Evolutionary conservation across 805 yeast genomes (phyloP), one percentile per base, ranked within the genome.

Genomic region (Zygoascus ofunaensis): DNA sequence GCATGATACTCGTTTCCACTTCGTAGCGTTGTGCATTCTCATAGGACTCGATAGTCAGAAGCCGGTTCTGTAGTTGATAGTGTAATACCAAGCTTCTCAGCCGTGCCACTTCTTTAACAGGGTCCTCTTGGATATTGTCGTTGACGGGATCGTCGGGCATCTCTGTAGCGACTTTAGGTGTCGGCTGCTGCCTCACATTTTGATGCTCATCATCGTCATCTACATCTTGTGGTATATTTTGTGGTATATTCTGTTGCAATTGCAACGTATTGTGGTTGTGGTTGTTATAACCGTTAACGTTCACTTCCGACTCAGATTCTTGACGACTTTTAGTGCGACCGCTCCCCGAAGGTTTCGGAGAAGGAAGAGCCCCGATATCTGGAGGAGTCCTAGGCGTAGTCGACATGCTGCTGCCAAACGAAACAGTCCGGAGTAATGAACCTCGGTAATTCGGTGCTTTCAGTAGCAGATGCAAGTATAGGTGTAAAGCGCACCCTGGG

Each of bases 21-120:
- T 71, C 73, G 45, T 64, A 63, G 17, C 77, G 56, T 59, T 68
- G 72, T 35, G 65, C 66, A 8, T 65, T 63, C 47, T 72, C 76
- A 36, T 64, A 65, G 15, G 69, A 53, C 37, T 71, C 72, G 17
- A 72, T 62, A 4, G 66, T 63, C 36, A 70, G 51, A 24, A 76
- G 59, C 54, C 72, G 55, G 45, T 57, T 59, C 50, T 67, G 71
- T 28, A 67, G 57, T 41, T 59, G 56, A 32, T 37, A 49, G 28
- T 53, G 57, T 19, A 52, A 30, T 14, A 49, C 39, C 23, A 44
- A 42, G 21, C 49, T 30, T 34, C 42, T 39, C 15, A 26, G 41
- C 4, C 35, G 39, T 18, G 34, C 37, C n/a, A 37, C 24, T 17
- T 37, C 41, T 15, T 17, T n/a, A 7, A 17, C n/a, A 39, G 21